phyloP scores from a whole-genome alignment of 179 eudicot genomes.

The Camellia oleifera region DNA sequence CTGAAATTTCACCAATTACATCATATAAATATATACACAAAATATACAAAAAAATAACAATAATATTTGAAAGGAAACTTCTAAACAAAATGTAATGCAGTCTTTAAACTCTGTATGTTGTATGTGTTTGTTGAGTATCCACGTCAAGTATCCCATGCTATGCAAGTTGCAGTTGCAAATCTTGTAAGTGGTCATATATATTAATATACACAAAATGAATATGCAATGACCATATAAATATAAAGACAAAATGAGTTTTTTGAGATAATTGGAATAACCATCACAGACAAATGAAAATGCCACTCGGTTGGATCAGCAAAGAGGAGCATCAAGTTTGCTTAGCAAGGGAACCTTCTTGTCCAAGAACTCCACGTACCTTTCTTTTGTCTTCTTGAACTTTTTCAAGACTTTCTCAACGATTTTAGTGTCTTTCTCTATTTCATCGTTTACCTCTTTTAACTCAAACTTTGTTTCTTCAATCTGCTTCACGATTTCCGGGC shows the following conservation, averaged over 20 bases:
- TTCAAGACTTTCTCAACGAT: neutral
- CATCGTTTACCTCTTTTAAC: neutral
- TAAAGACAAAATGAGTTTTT: neutral
- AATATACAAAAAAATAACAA: neutral
- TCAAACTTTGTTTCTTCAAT: slow-evolving; percentile 14
- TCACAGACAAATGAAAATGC: neutral
- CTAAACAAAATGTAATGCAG: too few relatives aligned
- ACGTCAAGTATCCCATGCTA: neutral
- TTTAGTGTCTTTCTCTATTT: neutral
- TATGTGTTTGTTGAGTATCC: neutral
- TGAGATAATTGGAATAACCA: too few relatives aligned
- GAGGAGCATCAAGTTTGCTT: neutral
- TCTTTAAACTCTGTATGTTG: neutral
- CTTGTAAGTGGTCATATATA: neutral
- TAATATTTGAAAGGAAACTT: neutral
- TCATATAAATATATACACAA: neutral
- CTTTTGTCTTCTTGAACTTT: neutral
- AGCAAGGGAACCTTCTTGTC: slow-evolving; percentile 12
- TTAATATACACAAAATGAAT: neutral
- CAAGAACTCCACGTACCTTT: slow-evolving; percentile 14
- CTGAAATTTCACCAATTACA: neutral
- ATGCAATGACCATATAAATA: neutral
- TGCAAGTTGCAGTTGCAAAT: neutral
- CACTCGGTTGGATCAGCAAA: neutral
- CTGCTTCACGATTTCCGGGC: neutral